These are phyloP conservation scores for Davidsoniella eucalypti DNA, from an alignment of 2,329 filamentous ascomycete genomes.

Conservation along the genomic window DNA sequence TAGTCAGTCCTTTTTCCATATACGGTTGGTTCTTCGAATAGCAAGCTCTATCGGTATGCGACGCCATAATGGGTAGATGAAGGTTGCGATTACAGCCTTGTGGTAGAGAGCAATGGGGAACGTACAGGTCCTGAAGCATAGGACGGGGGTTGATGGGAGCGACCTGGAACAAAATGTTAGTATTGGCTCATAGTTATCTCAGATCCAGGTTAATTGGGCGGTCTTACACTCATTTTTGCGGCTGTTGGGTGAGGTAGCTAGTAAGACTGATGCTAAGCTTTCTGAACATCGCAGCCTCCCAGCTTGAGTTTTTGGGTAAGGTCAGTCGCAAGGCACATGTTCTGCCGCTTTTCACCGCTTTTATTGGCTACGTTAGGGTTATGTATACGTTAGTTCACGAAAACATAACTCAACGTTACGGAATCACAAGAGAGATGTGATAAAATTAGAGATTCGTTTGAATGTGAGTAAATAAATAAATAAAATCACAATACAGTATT, in stretches of 20 bases:
- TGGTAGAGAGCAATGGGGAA: conserved; percentile 16
- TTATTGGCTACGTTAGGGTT: conserved; percentile 3
- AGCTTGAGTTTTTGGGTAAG: conserved; percentile 4
- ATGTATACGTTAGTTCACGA: background rate
- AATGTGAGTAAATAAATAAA: too few species aligned
- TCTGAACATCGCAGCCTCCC: conserved; percentile 9
- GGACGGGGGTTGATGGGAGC: conserved; percentile 93
- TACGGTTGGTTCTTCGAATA: conserved; percentile 2
- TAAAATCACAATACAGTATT: too few species aligned
- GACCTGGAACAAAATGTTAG: conserved; percentile 29
- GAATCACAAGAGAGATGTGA: too few species aligned
- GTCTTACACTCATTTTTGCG: conserved; percentile 10
- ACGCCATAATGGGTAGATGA: background rate
- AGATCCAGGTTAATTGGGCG: background rate
- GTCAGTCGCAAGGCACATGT: background rate
- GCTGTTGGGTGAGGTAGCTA: conserved; percentile 1
- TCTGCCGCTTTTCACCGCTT: conserved; percentile 11
- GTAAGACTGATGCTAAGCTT: conserved; percentile 5
- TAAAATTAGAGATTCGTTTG: too few species aligned
- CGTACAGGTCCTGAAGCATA: conserved; percentile 82
- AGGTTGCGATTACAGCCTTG: too few species aligned
- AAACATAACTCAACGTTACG: background rate
- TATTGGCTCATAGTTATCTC: background rate
- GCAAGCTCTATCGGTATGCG: background rate
- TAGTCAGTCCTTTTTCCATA: background rate